These are phyloP conservation scores for Ustilago xerochloae DNA, from an alignment of 1,284 basidiomycete species.

Conservation along the genomic window DNA sequence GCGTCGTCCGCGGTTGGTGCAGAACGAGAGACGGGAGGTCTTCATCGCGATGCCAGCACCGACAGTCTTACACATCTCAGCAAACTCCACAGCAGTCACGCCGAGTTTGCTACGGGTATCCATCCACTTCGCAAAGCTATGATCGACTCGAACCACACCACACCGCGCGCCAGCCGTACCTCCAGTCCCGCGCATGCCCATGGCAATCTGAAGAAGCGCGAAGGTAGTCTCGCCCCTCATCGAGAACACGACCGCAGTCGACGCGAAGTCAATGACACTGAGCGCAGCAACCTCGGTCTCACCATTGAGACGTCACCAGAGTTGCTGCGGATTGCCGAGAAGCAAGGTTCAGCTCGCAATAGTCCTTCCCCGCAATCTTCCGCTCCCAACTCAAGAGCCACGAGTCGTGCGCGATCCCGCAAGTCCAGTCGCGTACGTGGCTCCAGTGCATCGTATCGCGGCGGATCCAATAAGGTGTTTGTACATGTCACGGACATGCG, in stretches of 20 bases:
- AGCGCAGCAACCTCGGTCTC: conserved; percentile 30
- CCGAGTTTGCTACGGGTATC: conserved; percentile 39
- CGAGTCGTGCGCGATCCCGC: conserved; percentile 45
- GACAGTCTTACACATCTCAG: conserved; percentile 32
- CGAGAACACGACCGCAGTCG: conserved; percentile 17
- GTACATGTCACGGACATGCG: conserved; percentile 56
- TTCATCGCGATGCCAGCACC: conserved; percentile 24
- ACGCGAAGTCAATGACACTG: conserved; percentile 1
- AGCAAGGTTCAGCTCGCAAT: conserved; percentile 12
- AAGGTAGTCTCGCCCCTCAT: conserved; percentile 18
- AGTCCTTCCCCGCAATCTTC: conserved; percentile 18
- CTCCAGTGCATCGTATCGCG: conserved; percentile 25
- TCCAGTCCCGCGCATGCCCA: conserved; percentile 30
- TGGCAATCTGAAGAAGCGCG: conserved; percentile 38
- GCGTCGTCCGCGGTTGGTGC: conserved; percentile 32
- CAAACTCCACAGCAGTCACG: conserved; percentile 26
- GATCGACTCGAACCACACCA: conserved; percentile 49
- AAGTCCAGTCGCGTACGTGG: conserved; percentile 28
- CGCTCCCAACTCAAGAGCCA: conserved; percentile 35
- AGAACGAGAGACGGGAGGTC: conserved; percentile 16
- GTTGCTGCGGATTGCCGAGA: conserved; percentile 27
- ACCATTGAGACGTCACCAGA: conserved; percentile 50
- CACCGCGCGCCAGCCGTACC: conserved; percentile 48
- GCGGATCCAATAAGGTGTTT: conserved; percentile 50
- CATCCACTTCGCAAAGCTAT: conserved; percentile 43